These are phyloP conservation scores for Thermothelomyces thermophilus DNA, from an alignment of 2,329 filamentous ascomycete genomes.

Conservation along the genomic window DNA sequence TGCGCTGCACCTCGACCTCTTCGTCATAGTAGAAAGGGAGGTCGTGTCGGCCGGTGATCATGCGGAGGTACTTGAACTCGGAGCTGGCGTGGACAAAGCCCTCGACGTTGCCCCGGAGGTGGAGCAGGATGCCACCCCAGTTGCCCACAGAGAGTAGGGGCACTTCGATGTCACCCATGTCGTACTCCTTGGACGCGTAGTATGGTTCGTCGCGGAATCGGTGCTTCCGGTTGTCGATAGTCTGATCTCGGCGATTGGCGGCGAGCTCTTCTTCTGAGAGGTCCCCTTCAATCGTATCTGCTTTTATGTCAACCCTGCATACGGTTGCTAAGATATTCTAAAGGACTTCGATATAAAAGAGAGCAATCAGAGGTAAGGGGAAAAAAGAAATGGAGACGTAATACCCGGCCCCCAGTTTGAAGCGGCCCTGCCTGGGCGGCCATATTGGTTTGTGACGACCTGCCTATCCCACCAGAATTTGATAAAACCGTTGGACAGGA, in stretches of 20 bases:
- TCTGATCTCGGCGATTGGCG: constrained; percentile 44
- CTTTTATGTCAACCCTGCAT: no score
- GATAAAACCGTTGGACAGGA: constrained; percentile 53
- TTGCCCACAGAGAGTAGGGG: constrained; percentile 62
- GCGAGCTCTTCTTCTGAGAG: constrained; percentile 45
- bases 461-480: constrained; percentile 62
- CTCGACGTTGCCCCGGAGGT: constrained; percentile 62
- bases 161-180: constrained; percentile 59
- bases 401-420: constrained; percentile 22
- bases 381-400: not conserved
- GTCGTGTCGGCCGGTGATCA: constrained; percentile 65
- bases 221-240: constrained; percentile 40
- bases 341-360: no score
- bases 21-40: constrained; percentile 66
- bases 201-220: constrained; percentile 57
- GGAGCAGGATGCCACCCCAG: constrained; percentile 64
- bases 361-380: no score
- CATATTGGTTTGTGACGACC: constrained; percentile 63
- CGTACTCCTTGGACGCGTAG: constrained; percentile 59
- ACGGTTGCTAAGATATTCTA: no score
- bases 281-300: constrained; percentile 52
- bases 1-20: constrained; percentile 59
- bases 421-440: constrained; percentile 33
- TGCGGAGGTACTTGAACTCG: constrained; percentile 60
- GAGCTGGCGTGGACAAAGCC: constrained; percentile 59